Conservation (phyloP, 2,329 filamentous ascomycete genomes). For the Fusarium miscanthi region DNA sequence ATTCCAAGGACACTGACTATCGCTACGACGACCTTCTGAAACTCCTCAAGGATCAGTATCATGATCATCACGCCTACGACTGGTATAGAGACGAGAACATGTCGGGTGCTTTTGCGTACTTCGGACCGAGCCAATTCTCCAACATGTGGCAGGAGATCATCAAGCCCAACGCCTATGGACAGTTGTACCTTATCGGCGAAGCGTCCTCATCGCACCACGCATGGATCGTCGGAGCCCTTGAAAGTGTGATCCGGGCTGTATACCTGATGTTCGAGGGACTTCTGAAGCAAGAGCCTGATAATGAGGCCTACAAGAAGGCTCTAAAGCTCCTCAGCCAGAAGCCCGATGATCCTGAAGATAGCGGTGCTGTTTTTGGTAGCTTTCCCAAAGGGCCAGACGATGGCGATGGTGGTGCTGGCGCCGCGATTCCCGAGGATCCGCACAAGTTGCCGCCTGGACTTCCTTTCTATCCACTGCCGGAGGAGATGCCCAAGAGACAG, state of each 20-base stretch:
- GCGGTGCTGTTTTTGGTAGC: not conserved
- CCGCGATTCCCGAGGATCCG: not conserved
- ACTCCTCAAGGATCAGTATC: constrained; percentile 11
- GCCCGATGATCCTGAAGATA: not conserved
- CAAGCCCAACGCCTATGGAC: constrained; percentile 38
- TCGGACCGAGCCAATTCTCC: constrained; percentile 32
- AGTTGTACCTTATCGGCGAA: constrained; percentile 37
- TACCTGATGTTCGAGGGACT: constrained; percentile 31
- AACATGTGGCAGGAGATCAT: constrained; percentile 41
- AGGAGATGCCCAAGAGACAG: constrained; percentile 19
- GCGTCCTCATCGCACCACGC: constrained; percentile 36
- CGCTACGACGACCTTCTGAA: not conserved
- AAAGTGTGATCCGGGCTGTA: constrained; percentile 34
- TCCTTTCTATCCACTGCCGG: constrained; percentile 8
- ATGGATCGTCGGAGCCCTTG: constrained; percentile 37
- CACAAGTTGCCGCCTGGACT: constrained; percentile 1
- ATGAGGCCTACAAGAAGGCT: not conserved
- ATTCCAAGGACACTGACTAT: constrained; percentile 8
- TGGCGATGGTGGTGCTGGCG: too few species aligned
- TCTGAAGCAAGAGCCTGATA: not conserved
- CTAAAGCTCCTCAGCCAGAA: constrained; percentile 2
- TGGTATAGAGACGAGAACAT: constrained; percentile 40
- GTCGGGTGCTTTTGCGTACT: constrained; percentile 41
- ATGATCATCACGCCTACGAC: constrained; percentile 31
- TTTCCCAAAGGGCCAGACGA: too few species aligned